Base-by-base conservation (phyloP, 1,139 yeast genomes). In the Hansenula sp. region DNA sequence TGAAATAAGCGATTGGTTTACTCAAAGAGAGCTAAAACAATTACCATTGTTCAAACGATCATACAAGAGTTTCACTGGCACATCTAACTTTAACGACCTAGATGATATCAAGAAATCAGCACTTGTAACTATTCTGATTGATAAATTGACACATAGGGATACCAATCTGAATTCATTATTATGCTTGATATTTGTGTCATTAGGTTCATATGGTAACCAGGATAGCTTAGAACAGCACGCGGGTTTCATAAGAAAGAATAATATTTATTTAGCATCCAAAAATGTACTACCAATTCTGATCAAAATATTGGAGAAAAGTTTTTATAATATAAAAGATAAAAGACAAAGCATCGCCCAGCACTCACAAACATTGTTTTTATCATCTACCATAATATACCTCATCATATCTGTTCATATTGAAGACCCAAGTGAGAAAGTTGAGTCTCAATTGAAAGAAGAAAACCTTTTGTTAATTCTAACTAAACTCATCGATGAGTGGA, bases 1-100 rank as follows among this genome's bases (percentile, higher is more conserved):
- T 5, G 89, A 83, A 51, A 49, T 84, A 18, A 68, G 72, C 35
- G 84, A 81, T 41, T 84, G 94, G 94, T 84, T 84, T 54, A 68
- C 77, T 6, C 57, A 58, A 36, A 62, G 69, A 38, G 93, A 84
- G 57, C 68, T 77, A 42, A 45, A 43, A 5, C 55, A 58, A n/a
- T 38, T 69, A 33, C 18, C 33, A 2, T 15, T 24, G 1, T 44
- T 36, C 35, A 38, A 45, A 4, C n/a, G 19, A 4, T 16, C 46
- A 36, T 44, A 46, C 25, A 27, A 13, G 31, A 44, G 16, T 41
- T 38, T 33, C 10, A 15, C 18, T 36, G 45, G 37, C 9, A 32
- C 38, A 25, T 36, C 25, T 9, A 47, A 41, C 5, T 53, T 48
- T 43, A 53, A 54, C 15, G 42, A 51, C 15, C 37, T 47, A 32